Conservation (phyloP, 352 stramenopile genomes). For the Pythium rhizo-oryzae region DNA sequence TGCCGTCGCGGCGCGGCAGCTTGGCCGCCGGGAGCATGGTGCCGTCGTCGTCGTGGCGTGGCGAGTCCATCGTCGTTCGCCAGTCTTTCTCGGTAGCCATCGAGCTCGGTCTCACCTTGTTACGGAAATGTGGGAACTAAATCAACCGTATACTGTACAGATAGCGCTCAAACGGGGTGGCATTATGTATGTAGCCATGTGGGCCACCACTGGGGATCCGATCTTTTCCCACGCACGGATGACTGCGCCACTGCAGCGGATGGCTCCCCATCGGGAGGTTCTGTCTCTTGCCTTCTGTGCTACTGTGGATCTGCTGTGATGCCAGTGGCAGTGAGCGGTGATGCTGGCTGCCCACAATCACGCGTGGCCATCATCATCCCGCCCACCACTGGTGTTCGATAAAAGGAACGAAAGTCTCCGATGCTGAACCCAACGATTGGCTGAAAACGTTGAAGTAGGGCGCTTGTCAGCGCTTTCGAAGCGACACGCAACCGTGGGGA, state of each 20-base stretch:
- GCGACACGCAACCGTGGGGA: constrained; percentile 6
- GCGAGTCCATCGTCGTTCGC: constrained; percentile 12
- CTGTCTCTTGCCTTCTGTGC: too few relatives aligned
- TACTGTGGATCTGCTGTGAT: too few relatives aligned
- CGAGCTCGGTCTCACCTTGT: background rate
- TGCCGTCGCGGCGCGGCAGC: constrained; percentile 29
- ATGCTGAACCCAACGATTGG: background rate
- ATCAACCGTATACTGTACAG: background rate
- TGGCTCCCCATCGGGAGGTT: too few relatives aligned
- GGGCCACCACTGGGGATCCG: background rate
- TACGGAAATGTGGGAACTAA: background rate
- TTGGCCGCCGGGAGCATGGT: constrained; percentile 26
- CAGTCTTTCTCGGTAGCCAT: background rate
- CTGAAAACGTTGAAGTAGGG: background rate
- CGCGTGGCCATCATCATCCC: constrained; percentile 14
- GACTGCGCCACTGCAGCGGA: background rate
- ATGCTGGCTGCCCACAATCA: constrained; percentile 14
- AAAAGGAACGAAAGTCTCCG: background rate
- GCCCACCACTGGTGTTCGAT: background rate
- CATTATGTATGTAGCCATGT: constrained; percentile 19
- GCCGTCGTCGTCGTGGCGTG: background rate
- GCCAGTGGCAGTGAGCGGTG: background rate
- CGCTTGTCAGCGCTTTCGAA: too few relatives aligned
- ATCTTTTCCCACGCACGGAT: background rate
- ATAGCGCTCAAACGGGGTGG: background rate